phyloP scores from a whole-genome alignment of 1,284 basidiomycete genomes.

The Agroathelia rolfsii region DNA sequence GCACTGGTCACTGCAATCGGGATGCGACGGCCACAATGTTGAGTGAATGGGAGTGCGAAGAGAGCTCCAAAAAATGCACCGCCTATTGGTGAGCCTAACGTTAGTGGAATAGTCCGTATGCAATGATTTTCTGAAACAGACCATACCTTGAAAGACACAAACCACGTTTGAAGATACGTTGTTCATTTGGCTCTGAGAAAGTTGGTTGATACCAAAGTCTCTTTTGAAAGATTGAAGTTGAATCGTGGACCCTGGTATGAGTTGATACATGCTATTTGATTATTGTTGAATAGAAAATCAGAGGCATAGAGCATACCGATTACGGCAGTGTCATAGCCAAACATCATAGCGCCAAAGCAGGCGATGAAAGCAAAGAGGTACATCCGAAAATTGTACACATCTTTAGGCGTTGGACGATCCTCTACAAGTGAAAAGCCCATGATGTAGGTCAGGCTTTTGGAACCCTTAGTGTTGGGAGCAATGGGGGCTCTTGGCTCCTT shows the following conservation, averaged over 20 bases:
- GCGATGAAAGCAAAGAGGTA: conserved; percentile 29
- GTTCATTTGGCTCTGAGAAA: conserved; percentile 22
- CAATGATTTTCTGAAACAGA: too few species aligned
- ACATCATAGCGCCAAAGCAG: conserved; percentile 30
- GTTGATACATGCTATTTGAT: too few species aligned
- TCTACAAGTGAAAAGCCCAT: conserved; percentile 22
- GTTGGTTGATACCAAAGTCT: conserved; percentile 29
- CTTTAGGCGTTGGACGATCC: conserved; percentile 31
- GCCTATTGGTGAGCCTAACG: conserved; percentile 12
- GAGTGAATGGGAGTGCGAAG: too few species aligned
- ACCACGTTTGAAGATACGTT: conserved; percentile 34
- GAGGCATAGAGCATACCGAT: too few species aligned
- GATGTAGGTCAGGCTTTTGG: too few species aligned
- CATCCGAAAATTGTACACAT: conserved; percentile 40
- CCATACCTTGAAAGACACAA: conserved; percentile 33
- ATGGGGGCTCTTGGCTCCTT: too few species aligned
- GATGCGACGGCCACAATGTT: conserved; percentile 24
- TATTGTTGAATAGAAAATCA: conserved; percentile 38
- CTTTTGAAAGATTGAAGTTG: conserved; percentile 33
- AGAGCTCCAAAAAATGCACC: conserved; percentile 31
- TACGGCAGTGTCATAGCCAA: too few species aligned
- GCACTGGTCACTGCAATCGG: too few species aligned
- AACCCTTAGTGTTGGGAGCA: too few species aligned
- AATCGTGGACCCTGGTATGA: conserved; percentile 30
- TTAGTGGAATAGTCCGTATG: too few species aligned